A percentile compares a stretch with the other conserved stretches of the same genome.
Conservation (phyloP, 768 basidiomycete genomes). For the Hortiboletus flavorubellus region DNA sequence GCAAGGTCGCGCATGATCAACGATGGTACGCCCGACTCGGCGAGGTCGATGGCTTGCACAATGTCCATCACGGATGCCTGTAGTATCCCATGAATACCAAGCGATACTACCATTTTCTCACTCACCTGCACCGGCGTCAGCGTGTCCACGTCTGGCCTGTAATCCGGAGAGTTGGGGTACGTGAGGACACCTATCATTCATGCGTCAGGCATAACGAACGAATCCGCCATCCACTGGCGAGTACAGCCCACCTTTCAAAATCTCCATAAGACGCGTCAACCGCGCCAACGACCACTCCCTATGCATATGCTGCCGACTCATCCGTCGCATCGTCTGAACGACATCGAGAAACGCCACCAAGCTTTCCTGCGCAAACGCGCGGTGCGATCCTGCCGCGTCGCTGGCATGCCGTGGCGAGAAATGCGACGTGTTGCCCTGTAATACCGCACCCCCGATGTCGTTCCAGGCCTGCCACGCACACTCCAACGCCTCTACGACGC, state of each 20-base stretch:
- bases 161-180: conserved; percentile 80
- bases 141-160: conserved; percentile 81
- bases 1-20: conserved; percentile 81
- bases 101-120: neutral
- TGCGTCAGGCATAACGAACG: neutral
- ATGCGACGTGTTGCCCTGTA: conserved; percentile 26
- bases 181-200: conserved; percentile 59
- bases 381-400: conserved; percentile 6
- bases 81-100: conserved; percentile 11
- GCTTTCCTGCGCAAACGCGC: conserved; percentile 61
- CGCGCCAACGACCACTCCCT: conserved; percentile 66
- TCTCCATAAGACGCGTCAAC: conserved; percentile 65
- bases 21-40: conserved; percentile 59
- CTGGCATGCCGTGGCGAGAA: conserved; percentile 8
- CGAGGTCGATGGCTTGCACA: conserved; percentile 63
- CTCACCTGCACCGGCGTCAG: conserved; percentile 77
- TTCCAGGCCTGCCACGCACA: conserved; percentile 71
- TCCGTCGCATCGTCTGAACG: conserved; percentile 54
- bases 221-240: neutral
- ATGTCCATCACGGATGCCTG: conserved; percentile 73
- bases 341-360: conserved; percentile 78
- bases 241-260: conserved; percentile 61
- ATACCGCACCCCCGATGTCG: conserved; percentile 55
- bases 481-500: conserved; percentile 49
- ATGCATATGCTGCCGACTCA: conserved; percentile 43